phyloP scores from a whole-genome alignment of 2,329 filamentous ascomycete genomes.

The Diaporthe velutina region DNA sequence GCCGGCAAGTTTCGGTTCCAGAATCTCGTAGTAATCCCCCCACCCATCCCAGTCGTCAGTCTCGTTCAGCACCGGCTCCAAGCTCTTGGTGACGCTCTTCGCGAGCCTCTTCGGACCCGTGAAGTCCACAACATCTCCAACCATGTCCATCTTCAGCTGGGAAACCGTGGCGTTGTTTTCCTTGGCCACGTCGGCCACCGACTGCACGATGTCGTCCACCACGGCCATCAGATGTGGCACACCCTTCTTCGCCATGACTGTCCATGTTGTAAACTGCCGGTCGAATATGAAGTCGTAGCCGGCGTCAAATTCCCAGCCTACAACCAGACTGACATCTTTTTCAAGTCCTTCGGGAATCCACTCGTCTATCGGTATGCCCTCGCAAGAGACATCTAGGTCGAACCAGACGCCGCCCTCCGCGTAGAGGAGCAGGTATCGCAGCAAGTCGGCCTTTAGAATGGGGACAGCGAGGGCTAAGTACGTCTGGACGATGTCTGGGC shows the following conservation, averaged over 20 bases:
- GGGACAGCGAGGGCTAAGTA: slow-evolving; percentile 44
- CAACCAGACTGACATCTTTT: slow-evolving; percentile 40
- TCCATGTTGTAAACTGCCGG: slow-evolving; percentile 41
- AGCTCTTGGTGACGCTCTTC: slow-evolving; percentile 31
- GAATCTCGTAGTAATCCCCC: not conserved
- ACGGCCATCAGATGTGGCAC: slow-evolving; percentile 39
- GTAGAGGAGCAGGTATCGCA: slow-evolving; percentile 79
- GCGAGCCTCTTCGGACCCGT: slow-evolving; percentile 41
- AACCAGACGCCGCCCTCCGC: slow-evolving; percentile 82
- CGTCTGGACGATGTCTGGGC: slow-evolving; percentile 43
- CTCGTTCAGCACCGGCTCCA: slow-evolving; percentile 22
- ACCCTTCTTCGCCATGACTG: slow-evolving; percentile 40
- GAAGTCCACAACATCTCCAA: slow-evolving; percentile 40
- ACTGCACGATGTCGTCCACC: slow-evolving; percentile 39
- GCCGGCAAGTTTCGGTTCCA: slow-evolving; percentile 17
- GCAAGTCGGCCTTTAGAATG: slow-evolving; percentile 73
- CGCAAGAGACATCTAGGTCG: slow-evolving; percentile 59
- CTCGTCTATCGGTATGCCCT: slow-evolving; percentile 49
- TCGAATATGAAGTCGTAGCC: slow-evolving; percentile 37
- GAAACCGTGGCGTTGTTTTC: slow-evolving; percentile 32
- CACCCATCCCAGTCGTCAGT: slow-evolving; percentile 19
- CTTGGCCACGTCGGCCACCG: not conserved
- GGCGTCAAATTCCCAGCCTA: slow-evolving; percentile 48
- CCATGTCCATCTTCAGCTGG: slow-evolving; percentile 35
- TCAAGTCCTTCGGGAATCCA: slow-evolving; percentile 48